Base-by-base conservation (phyloP, 108 stramenopile genomes). In the Cyclotella sp. region DNA sequence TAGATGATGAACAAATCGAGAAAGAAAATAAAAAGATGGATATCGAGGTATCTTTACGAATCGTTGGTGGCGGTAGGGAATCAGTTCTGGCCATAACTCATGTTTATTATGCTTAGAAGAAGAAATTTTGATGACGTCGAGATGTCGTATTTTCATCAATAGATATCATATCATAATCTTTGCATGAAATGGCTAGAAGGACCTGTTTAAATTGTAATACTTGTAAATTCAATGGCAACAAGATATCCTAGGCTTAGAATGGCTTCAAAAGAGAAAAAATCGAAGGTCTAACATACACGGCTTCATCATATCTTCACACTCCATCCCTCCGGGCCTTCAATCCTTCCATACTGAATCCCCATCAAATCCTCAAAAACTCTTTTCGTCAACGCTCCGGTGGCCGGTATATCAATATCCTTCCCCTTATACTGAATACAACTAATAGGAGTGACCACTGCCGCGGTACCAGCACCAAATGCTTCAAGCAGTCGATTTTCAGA, bases 381-480 rank as follows among this genome's bases (percentile, higher is more conserved):
- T 76, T 88, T 75, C 51, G 97, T 93, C 63, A 97, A 19, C 7
- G 84, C 76, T 40, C 97, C 98, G 9, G 89, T 89, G 16, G 93
- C 85, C 8, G 84, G 85, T 22, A 93, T 91, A 18, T 85, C 79
- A 59, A 97, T 93, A 60, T 89, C 92, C 24, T 86, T 55, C 16
- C 96, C 97, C 45, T 87, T 69, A 85, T 97, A 96, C 55, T 91
- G 75, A 61, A 99, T 96, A 41, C 72, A 63, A 19, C 82, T 78
- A 27, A 98, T 87, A 19, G 98, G 98, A 18, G 95, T 82, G 39
- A 99, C 92, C 9, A 98, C 97, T 0, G 97, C 97, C n/a, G 98
- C 98, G 16, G 98, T 99, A 19, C 98, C 98, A 7, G 95, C 89
- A 47, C 97, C 97, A 82, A 99, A 99, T 12, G 90, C 95, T 84